Percentiles rank a stretch among this genome's conserved stretches.
These are phyloP conservation scores for Scheffersomyces cryptocercus DNA, from an alignment of 1,139 yeast genomes.

Conservation along the genomic window DNA sequence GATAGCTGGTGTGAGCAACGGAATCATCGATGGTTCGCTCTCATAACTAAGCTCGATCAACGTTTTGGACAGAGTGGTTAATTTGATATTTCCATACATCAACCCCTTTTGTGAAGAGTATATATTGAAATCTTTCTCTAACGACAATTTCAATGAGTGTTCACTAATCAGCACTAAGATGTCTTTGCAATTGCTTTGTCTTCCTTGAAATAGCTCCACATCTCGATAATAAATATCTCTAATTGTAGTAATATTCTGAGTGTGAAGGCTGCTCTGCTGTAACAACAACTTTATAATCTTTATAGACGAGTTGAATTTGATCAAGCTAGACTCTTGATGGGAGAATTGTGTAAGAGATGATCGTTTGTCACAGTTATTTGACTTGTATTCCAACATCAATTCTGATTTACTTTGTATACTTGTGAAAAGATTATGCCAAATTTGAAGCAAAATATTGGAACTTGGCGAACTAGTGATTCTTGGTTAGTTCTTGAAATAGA, in stretches of 20 bases:
- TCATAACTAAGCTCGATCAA: conserved; percentile 7
- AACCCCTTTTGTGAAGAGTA: conserved; percentile 67
- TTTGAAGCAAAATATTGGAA: too few relatives aligned
- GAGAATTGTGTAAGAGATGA: conserved; percentile 4
- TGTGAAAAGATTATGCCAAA: too few relatives aligned
- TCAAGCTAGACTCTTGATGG: neutral
- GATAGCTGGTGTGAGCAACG: conserved; percentile 10
- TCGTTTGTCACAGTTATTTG: conserved; percentile 1
- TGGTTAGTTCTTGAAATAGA: too few relatives aligned
- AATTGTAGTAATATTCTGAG: conserved; percentile 40
- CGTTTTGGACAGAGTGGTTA: neutral
- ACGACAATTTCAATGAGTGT: conserved; percentile 24
- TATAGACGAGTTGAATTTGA: conserved; percentile 10
- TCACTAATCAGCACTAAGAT: conserved; percentile 36
- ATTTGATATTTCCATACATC: conserved; percentile 38
- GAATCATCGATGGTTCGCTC: conserved; percentile 28
- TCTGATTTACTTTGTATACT: too few relatives aligned
- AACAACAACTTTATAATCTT: conserved; percentile 19
- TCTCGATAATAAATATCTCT: conserved; percentile 70
- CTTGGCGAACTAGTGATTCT: too few relatives aligned
- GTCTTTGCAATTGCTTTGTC: conserved; percentile 47
- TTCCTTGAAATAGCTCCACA: conserved; percentile 49
- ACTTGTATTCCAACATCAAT: too few relatives aligned
- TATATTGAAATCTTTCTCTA: conserved; percentile 38
- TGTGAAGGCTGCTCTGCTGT: conserved; percentile 15